A percentile compares a stretch with the other conserved stretches of the same genome.
These are phyloP conservation scores for Dactylonectria estremocensis DNA, from an alignment of 2,329 filamentous ascomycete species.

Conservation along the genomic window DNA sequence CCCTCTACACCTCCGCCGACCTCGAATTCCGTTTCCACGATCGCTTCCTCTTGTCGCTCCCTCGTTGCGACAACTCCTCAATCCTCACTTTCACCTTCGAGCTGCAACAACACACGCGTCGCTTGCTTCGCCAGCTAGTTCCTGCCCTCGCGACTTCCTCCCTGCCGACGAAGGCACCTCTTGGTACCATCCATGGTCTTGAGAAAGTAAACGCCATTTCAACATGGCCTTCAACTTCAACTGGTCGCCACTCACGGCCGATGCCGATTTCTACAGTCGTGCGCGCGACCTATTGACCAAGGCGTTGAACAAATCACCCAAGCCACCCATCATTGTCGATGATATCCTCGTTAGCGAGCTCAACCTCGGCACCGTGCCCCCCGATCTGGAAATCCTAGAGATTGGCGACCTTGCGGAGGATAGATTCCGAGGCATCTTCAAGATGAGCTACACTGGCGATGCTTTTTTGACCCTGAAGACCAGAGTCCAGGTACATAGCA, in stretches of 20 bases:
- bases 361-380: constrained; percentile 94
- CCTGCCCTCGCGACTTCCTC: constrained; percentile 32
- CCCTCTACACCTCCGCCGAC: constrained; percentile 22
- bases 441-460: constrained; percentile 98
- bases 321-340: constrained; percentile 98
- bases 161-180: constrained; percentile 44
- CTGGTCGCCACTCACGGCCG: constrained; percentile 98
- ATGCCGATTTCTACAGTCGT: constrained; percentile 90
- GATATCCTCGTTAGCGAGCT: constrained; percentile 98
- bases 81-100: too few relatives aligned
- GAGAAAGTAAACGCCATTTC: constrained; percentile 60
- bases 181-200: constrained; percentile 52
- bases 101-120: constrained; percentile 37
- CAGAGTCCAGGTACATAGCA: constrained; percentile 83
- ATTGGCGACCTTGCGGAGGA: constrained; percentile 98
- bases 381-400: constrained; percentile 96
- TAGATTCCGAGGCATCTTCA: constrained; percentile 97
- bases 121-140: constrained; percentile 28
- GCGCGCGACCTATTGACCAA: constrained; percentile 95
- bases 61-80: constrained; percentile 30
- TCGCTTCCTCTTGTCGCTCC: constrained; percentile 28
- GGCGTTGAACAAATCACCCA: constrained; percentile 96
- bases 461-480: constrained; percentile 96
- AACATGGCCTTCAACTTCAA: constrained; percentile 99
- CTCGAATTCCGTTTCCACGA: constrained; percentile 29